Evolutionary conservation across 768 basidiomycete species (phyloP), one percentile per base, ranked within the genome.

Genomic region (Leccinum barrowsii): DNA sequence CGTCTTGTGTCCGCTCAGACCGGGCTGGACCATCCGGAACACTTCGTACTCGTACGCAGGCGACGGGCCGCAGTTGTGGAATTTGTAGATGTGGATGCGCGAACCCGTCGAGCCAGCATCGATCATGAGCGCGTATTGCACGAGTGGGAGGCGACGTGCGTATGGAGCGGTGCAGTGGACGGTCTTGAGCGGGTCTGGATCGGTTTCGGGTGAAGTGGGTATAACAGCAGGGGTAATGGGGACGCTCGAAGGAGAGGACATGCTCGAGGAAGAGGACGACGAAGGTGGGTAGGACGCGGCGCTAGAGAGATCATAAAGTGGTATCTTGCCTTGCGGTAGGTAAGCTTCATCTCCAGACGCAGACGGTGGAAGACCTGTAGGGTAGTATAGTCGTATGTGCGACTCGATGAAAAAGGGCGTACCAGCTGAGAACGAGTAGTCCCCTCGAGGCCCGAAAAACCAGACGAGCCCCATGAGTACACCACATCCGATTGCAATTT

Each of bases 71-170:
- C 94, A 94, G 77, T 94, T 87, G 81, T 96, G 82, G 84, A 98
- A 98, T 70, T 97, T 98, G 86, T 98, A 99, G 32, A 98, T 82
- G 80, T 99, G 97, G 67, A 98, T 94, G 17, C 97, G 85, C 0
- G 95, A 97, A 19, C 96, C 97, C 0, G 94, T 97, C 17, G 95
- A 98, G 22, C 97, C 97, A 1, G 97, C 96, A 73, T 99, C 97
- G 75, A 98, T 91, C 87, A 98, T 97, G 67, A 98, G 82, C 0
- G 93, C 94, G 73, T 91, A 99, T 71, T 94, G 92, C 12, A 96
- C 88, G 57, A 96, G 78, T 0, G 82, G 80, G 51, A 77, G 67
- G 53, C 73, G 66, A 1, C 80, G 64, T 13, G 73, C 74, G 70
- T 85, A 73, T 0, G 92, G 83, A 0, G 71, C 56, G 0, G 80